Conservation (phyloP, 75 land plant genomes). For the Picea glauca region DNA sequence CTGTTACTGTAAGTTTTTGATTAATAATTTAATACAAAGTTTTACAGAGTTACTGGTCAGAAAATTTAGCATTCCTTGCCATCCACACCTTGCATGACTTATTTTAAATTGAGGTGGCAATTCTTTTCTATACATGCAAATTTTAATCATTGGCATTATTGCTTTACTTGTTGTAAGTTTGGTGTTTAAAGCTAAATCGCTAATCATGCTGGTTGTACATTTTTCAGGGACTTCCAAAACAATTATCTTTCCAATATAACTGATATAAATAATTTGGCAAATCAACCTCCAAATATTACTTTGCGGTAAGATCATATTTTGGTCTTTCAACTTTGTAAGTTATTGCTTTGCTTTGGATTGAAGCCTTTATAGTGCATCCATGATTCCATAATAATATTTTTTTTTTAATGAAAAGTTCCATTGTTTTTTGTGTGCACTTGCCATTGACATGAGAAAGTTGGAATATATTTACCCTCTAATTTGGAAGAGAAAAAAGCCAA, state of each 20-base stretch:
- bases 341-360: too few relatives aligned
- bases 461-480: too few relatives aligned
- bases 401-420: too few relatives aligned
- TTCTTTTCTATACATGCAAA: not conserved
- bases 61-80: too few relatives aligned
- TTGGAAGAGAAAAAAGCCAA: too few relatives aligned
- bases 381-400: too few relatives aligned
- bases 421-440: too few relatives aligned
- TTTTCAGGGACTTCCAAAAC: conserved; percentile 34
- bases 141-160: not conserved
- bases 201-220: not conserved
- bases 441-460: too few relatives aligned
- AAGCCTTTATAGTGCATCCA: too few relatives aligned
- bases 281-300: conserved; percentile 44
- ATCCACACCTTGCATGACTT: not conserved
- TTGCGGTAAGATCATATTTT: conserved; percentile 32
- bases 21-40: not conserved
- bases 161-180: not conserved
- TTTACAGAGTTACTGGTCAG: not conserved
- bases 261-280: conserved; percentile 2
- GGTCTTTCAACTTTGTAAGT: not conserved
- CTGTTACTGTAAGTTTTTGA: conserved; percentile 35
- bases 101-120: not conserved
- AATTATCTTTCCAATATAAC: conserved; percentile 41
- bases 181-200: not conserved